Evolutionary conservation across 306 rosid species (phyloP).

Genomic region (Rosa lucieae): DNA sequence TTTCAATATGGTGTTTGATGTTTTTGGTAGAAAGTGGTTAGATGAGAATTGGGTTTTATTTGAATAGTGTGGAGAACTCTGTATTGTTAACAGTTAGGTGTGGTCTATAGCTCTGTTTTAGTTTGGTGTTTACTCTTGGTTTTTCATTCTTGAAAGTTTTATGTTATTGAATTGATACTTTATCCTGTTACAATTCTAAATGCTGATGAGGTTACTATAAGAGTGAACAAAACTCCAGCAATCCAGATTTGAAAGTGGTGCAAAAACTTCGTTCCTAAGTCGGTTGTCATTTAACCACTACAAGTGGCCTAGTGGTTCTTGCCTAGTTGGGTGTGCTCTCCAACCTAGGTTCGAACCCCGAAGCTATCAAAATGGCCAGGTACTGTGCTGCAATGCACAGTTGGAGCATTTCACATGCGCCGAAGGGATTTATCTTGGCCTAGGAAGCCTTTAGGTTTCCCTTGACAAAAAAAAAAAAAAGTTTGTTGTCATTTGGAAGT

Average conservation of each 20-base stretch:
- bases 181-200: background rate
- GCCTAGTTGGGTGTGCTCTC: too few relatives aligned
- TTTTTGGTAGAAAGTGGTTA: background rate
- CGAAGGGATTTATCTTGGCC: too few relatives aligned
- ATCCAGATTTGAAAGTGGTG: background rate
- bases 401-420: too few relatives aligned
- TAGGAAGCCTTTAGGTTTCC: too few relatives aligned
- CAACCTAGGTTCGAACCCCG: too few relatives aligned
- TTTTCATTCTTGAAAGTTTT: background rate
- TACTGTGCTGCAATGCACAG: too few relatives aligned
- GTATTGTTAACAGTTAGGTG: background rate
- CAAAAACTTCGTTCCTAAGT: background rate
- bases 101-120: background rate
- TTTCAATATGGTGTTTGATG: background rate
- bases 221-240: background rate
- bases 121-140: background rate
- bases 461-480: too few relatives aligned
- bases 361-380: too few relatives aligned
- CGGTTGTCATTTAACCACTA: background rate
- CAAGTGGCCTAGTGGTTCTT: too few relatives aligned
- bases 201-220: background rate
- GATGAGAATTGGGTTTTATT: conserved; percentile 1
- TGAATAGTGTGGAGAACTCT: background rate
- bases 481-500: background rate
- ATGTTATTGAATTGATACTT: background rate